Evolutionary conservation across 352 stramenopile genomes (phyloP).

Genomic region (Globisporangium nodosum): DNA sequence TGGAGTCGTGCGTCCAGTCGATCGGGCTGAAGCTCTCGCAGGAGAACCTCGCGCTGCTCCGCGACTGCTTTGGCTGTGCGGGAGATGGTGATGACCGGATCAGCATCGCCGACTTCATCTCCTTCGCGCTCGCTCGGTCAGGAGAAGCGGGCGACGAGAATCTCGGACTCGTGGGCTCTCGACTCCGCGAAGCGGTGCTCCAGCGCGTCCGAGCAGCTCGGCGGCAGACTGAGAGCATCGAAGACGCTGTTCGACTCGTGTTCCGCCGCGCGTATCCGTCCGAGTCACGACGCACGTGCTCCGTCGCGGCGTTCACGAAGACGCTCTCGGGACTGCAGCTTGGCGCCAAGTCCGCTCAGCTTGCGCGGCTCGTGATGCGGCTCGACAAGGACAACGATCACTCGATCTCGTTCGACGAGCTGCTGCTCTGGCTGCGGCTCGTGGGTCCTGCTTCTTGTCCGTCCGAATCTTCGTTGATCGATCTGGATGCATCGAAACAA

Average conservation of each 20-base stretch:
- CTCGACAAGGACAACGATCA: slow-evolving; percentile 50
- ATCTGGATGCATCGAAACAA: neutral
- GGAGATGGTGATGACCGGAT: slow-evolving; percentile 26
- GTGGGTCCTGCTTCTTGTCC: neutral
- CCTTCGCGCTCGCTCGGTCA: slow-evolving; percentile 48
- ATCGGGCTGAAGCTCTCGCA: slow-evolving; percentile 39
- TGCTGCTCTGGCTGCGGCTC: slow-evolving; percentile 57
- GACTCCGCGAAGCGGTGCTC: slow-evolving; percentile 43
- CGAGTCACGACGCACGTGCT: slow-evolving; percentile 16
- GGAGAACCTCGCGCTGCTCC: slow-evolving; percentile 38
- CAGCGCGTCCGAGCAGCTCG: slow-evolving; percentile 24
- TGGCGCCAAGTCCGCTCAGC: slow-evolving; percentile 30
- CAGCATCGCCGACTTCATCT: slow-evolving; percentile 67
- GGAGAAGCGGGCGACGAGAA: slow-evolving; percentile 10
- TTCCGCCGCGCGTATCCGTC: slow-evolving; percentile 40
- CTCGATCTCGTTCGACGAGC: slow-evolving; percentile 61
- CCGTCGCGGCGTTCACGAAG: slow-evolving; percentile 29
- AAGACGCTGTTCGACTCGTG: slow-evolving; percentile 51
- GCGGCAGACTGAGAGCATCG: slow-evolving; percentile 27
- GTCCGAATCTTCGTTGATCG: neutral
- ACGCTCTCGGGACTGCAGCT: slow-evolving; percentile 34
- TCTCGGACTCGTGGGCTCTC: slow-evolving; percentile 44
- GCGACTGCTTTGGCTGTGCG: slow-evolving; percentile 45
- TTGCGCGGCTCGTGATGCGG: slow-evolving; percentile 45
- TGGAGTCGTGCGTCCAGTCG: slow-evolving; percentile 40